Evolutionary conservation across 805 yeast genomes (phyloP).

Genomic region (Yamadazyma philogaea): DNA sequence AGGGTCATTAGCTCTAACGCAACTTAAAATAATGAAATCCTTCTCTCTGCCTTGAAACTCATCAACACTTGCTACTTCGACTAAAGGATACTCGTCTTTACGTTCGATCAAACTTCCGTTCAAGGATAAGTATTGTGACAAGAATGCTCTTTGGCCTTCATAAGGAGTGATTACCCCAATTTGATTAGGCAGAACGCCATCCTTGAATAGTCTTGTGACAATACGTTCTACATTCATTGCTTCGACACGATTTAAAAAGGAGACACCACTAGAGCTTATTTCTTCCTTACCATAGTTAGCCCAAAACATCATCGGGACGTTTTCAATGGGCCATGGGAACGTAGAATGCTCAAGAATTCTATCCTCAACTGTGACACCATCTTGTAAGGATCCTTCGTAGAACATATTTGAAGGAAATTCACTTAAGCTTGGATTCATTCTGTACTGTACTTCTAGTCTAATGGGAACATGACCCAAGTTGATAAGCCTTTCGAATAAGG

Average conservation of each 20-base stretch:
- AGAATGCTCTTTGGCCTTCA: constrained; percentile 86
- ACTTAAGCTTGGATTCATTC: constrained; percentile 88
- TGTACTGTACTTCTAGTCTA: constrained; percentile 85
- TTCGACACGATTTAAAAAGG: constrained; percentile 81
- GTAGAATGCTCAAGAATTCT: constrained; percentile 51
- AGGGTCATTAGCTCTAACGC: constrained; percentile 43
- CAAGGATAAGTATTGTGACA: constrained; percentile 72
- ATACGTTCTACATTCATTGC: constrained; percentile 85
- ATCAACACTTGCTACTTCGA: constrained; percentile 71
- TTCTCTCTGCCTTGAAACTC: constrained; percentile 46
- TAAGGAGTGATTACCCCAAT: constrained; percentile 94
- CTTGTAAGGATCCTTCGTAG: constrained; percentile 88
- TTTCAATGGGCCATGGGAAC: constrained; percentile 90
- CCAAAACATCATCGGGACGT: constrained; percentile 96
- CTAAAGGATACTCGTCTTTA: constrained; percentile 59
- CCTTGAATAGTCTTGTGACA: constrained; percentile 66
- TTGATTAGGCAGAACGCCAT: constrained; percentile 74
- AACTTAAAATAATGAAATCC: constrained; percentile 40
- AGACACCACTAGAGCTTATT: constrained; percentile 74
- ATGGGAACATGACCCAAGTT: constrained; percentile 80
- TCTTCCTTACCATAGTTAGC: constrained; percentile 86
- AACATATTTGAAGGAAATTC: constrained; percentile 90
- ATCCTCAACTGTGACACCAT: constrained; percentile 81
- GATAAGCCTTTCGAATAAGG: constrained; percentile 83
- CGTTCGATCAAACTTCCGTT: constrained; percentile 58